Percentiles rank a stretch among this genome's conserved stretches.
phyloP scores from a whole-genome alignment of 2,329 filamentous ascomycete genomes.

The Triangularia setosa region DNA sequence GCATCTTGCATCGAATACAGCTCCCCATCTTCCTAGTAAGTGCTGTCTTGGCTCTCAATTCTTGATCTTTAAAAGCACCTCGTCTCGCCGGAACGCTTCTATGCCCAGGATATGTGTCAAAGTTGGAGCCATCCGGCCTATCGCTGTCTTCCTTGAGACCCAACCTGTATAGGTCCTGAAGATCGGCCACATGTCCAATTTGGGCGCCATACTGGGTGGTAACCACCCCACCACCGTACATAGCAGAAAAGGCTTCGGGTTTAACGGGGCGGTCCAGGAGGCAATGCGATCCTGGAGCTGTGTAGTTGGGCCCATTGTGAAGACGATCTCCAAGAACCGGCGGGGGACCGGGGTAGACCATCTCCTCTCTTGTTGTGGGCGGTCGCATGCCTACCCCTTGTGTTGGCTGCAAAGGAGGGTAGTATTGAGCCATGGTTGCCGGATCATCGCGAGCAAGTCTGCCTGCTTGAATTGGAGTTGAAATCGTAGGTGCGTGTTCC shows the following conservation, averaged over 20 bases:
- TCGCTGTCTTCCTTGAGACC: constrained; percentile 13
- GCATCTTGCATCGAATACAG: constrained; percentile 59
- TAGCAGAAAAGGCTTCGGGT: constrained; percentile 6
- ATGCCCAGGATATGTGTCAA: constrained; percentile 35
- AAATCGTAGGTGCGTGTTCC: constrained; percentile 15
- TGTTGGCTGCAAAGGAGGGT: constrained; percentile 35
- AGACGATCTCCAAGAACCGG: constrained; percentile 22
- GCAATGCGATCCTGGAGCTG: not conserved
- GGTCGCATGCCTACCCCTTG: constrained; percentile 26
- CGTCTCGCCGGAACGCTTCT: constrained; percentile 39
- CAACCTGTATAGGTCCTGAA: not conserved
- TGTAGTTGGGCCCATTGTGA: not conserved
- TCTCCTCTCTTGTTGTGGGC: constrained; percentile 34
- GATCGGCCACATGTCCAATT: not conserved
- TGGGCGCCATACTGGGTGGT: not conserved
- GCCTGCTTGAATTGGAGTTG: constrained; percentile 27
- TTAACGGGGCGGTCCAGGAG: constrained; percentile 8
- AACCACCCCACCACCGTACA: not conserved
- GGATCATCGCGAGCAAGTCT: constrained; percentile 31
- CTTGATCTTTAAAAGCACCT: constrained; percentile 53
- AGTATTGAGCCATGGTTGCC: constrained; percentile 25
- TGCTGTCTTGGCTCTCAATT: constrained; percentile 51
- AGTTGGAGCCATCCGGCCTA: constrained; percentile 13
- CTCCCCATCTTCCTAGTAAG: constrained; percentile 55
- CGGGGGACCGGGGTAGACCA: constrained; percentile 37